Conservation (phyloP, 345 rosid species). For the Theobroma cacao region DNA sequence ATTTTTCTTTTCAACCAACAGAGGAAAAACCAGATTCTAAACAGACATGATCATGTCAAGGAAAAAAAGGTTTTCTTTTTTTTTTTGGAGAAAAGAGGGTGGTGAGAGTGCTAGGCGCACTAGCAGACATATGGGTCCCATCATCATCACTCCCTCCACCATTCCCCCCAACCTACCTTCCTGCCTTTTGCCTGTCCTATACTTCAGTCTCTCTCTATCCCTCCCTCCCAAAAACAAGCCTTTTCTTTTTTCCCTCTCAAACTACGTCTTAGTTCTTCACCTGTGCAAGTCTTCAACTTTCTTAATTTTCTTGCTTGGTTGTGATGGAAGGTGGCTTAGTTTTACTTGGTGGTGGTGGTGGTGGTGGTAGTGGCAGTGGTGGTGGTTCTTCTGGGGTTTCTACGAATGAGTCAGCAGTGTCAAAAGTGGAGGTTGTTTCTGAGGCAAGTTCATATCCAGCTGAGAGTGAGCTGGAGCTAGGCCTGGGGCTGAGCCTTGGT, state of each 20-base stretch:
- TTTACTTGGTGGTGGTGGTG: conserved; percentile 30
- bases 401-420: conserved; percentile 31
- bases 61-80: neutral
- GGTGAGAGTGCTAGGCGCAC: conserved; percentile 71
- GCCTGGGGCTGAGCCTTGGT: conserved; percentile 71
- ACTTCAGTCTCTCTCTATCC: neutral
- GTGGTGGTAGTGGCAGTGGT: conserved; percentile 2
- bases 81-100: conserved; percentile 7
- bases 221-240: conserved; percentile 16
- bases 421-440: conserved; percentile 35
- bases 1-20: conserved; percentile 24
- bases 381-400: conserved; percentile 28
- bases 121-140: conserved; percentile 78
- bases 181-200: conserved; percentile 16
- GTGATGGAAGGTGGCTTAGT: conserved; percentile 36
- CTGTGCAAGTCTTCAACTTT: conserved; percentile 27
- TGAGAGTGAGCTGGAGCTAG: conserved; percentile 65
- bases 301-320: conserved; percentile 16
- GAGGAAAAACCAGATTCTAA: conserved; percentile 36
- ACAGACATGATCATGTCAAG: conserved; percentile 44
- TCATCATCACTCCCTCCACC: conserved; percentile 68
- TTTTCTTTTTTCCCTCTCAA: conserved; percentile 6
- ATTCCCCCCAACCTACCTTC: conserved; percentile 24
- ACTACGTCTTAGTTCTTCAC: neutral
- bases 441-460: conserved; percentile 42